Evolutionary conservation across 129 eudicot species (phyloP).

Genomic region (Lonicera japonica): DNA sequence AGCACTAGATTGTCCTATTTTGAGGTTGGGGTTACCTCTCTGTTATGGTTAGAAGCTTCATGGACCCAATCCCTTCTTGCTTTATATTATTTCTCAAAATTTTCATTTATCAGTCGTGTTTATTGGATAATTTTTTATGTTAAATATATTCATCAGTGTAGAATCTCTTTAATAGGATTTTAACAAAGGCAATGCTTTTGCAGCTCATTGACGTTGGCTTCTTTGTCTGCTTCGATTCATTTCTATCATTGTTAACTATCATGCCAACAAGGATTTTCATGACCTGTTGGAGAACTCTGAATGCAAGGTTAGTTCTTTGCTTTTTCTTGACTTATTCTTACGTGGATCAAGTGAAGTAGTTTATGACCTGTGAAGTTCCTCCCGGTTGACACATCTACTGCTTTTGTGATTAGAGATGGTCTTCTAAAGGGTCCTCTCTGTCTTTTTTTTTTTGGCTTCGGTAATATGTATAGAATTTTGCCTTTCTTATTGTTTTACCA

Average conservation of each 20-base stretch:
- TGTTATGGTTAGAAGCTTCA: neutral
- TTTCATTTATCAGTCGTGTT: too few relatives aligned
- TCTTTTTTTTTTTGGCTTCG: neutral
- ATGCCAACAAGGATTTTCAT: conserved; percentile 75
- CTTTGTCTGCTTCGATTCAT: conserved; percentile 90
- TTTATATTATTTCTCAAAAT: too few relatives aligned
- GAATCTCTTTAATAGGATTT: neutral
- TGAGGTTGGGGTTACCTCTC: neutral
- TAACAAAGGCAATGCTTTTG: conserved; percentile 26
- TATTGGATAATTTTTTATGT: too few relatives aligned
- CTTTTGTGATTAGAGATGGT: neutral
- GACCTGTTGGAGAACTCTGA: conserved; percentile 58
- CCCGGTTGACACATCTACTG: neutral
- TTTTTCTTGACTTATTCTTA: neutral
- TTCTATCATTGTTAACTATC: conserved; percentile 78
- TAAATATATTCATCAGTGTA: neutral
- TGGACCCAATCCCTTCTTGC: neutral
- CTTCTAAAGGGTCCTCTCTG: neutral
- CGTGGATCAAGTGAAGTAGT: neutral
- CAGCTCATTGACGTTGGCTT: conserved; percentile 88
- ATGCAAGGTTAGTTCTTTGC: conserved; percentile 47
- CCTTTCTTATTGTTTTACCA: neutral
- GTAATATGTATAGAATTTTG: neutral
- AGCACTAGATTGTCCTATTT: neutral
- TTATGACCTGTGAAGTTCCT: conserved; percentile 5